Percentiles rank a stretch among this genome's conserved stretches.
Evolutionary conservation across 2,329 filamentous ascomycete genomes (phyloP).

Genomic region (Trichophaea hybrida): DNA sequence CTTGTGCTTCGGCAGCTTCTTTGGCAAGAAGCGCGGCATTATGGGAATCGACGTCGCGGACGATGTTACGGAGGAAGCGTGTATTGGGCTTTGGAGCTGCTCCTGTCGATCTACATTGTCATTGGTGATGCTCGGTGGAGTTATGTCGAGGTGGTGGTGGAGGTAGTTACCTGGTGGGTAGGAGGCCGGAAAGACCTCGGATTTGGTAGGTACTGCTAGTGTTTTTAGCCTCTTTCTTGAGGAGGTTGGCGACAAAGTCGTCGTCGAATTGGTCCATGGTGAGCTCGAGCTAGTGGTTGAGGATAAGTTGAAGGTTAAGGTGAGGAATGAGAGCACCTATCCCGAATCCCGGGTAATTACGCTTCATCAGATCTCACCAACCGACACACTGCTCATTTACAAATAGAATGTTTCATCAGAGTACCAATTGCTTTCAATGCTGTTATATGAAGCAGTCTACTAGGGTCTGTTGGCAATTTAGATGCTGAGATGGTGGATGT

Average conservation of each 20-base stretch:
- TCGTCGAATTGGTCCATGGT: constrained; percentile 31
- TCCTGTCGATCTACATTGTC: constrained; percentile 9
- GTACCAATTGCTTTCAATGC: too few species aligned
- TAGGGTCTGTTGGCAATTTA: too few species aligned
- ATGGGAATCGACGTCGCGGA: constrained; percentile 74
- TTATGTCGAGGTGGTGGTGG: not conserved
- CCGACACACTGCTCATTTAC: too few species aligned
- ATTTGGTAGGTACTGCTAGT: constrained; percentile 60
- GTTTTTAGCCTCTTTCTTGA: constrained; percentile 64
- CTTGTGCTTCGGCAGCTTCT: constrained; percentile 45
- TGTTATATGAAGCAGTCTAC: too few species aligned
- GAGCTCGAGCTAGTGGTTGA: not conserved
- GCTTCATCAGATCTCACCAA: too few species aligned
- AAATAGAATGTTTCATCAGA: not conserved
- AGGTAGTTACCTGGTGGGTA: constrained; percentile 38
- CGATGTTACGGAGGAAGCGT: constrained; percentile 72
- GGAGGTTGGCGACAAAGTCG: constrained; percentile 64
- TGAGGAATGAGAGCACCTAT: too few species aligned
- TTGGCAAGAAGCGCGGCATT: constrained; percentile 76
- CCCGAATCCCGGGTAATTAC: too few species aligned
- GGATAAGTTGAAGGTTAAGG: too few species aligned
- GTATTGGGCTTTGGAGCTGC: constrained; percentile 73
- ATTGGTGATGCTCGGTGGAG: not conserved
- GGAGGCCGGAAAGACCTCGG: constrained; percentile 56
- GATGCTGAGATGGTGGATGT: too few species aligned